Evolutionary conservation across 2,329 filamentous ascomycete genomes (phyloP), one percentile per base, ranked within the genome.

Genomic region (Ceratocystis cubensis): DNA sequence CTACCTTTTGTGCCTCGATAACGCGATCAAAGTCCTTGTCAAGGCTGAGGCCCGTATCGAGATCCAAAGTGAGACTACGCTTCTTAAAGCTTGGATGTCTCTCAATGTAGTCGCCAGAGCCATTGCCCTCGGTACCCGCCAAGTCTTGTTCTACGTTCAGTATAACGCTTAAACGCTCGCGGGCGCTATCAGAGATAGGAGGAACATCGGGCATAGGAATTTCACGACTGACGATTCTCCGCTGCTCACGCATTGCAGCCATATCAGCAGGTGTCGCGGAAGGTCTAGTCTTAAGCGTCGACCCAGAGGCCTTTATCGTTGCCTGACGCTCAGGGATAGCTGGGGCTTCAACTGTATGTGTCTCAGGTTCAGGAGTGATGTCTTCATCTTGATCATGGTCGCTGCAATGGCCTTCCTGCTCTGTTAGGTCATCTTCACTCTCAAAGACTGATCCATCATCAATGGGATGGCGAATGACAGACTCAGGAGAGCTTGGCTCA

Each of bases 1-100:
- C 79, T 82, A 96, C 92, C 91, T 97, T 97, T 88, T 96, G 92
- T 74, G 87, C 84, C 78, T 96, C 91, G 72, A 97, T 95, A 66
- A 97, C 89, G 69, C 93, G 85, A 73, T 97, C 91, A 76, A 97
- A 96, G 74, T 96, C 94, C 72, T 89, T 84, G 72, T 96, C 91
- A 59, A 97, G 83, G 70, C 91, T 93, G 69, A 96, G 86, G 69
- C 89, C 89, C 66, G 94, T 82, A 73, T 93, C 91, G 70, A 91
- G 86, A 72, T 89, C 85, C 70, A 95, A 78, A 6, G 91, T 90
- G 69, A 96, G 82, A 72, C 94, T 92, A 63, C 91, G 83, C 72
- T 90, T 88, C 75, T 91, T 88, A 71, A 91, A 85, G 75, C 88
- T 91, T 57, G 86, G 83, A 70, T 88, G 82, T 61, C 88, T 82